Evolutionary conservation across 805 yeast genomes (phyloP), one percentile per base, ranked within the genome.

Genomic region (Starmerella geochares): DNA sequence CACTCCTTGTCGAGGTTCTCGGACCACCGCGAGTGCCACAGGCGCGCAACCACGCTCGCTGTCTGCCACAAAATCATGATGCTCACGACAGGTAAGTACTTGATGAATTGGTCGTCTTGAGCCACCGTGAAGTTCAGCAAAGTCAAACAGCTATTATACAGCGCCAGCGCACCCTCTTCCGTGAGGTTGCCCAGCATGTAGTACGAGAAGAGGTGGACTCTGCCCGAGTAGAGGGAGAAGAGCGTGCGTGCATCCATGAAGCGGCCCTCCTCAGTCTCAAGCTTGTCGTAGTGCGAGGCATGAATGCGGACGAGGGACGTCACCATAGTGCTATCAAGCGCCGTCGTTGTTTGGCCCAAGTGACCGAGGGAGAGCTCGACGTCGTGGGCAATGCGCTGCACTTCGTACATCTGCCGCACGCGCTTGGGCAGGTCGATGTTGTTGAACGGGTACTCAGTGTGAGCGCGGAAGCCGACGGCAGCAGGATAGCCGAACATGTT

Each of bases 401-500:
- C 80, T 57, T 82, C 85, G 63, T 84, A 76, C 84, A 86, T 81
- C 57, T 79, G 86, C 47, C 77, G 73, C 39, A 90, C 72, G n/a
- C 77, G 67, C 16, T 65, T 62, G 1, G 90, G 84, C 19, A 84
- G 67, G 21, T 68, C 71, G 21, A 64, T 52, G n/a, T 74, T 65
- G 28, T 53, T 49, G 46, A 48, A 53, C 31, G 49, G 36, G 47
- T 46, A 53, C 42, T 48, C 50, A 11, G 72, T 75, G 10, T 76
- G 71, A 40, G 82, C 76, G 0, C 86, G 73, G 61, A 87, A 84
- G 52, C 81, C 85, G 3, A 85, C 88, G 65, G 86, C 87, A 0
- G 94, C 86, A 0, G 97, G 98, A 61, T 83, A 88, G 17, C 98
- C 98, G 67, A 87, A 86, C 10, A 94, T 81, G 2, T 94, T 79